phyloP scores from a whole-genome alignment of 2,329 filamentous ascomycete genomes.

The Sarocladium strictum region DNA sequence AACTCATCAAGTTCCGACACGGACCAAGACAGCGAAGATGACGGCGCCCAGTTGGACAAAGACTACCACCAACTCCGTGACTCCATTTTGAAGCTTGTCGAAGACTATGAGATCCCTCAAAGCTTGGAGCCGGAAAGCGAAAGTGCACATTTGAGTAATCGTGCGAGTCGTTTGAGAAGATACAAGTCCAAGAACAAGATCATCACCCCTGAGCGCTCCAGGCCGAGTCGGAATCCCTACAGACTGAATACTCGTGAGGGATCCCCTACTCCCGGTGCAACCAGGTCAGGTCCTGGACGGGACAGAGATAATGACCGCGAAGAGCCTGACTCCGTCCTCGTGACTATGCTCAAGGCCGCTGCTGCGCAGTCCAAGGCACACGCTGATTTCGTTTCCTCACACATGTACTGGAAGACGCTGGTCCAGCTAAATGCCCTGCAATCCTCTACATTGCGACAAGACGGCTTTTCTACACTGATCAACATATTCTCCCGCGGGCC shows the following conservation, averaged over 20 bases:
- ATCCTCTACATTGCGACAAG: slow-evolving; percentile 54
- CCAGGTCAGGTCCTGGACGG: not conserved
- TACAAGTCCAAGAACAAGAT: slow-evolving; percentile 56
- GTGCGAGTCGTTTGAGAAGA: slow-evolving; percentile 55
- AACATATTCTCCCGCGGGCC: slow-evolving; percentile 70
- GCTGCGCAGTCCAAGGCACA: slow-evolving; percentile 71
- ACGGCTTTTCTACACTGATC: slow-evolving; percentile 66
- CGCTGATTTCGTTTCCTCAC: slow-evolving; percentile 77
- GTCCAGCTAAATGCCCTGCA: slow-evolving; percentile 62
- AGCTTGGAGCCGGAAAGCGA: slow-evolving; percentile 54
- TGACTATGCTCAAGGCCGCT: slow-evolving; percentile 71
- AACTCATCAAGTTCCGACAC: slow-evolving; percentile 56
- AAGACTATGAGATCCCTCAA: slow-evolving; percentile 75
- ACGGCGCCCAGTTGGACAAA: slow-evolving; percentile 61
- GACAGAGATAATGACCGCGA: slow-evolving; percentile 18
- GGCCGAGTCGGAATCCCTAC: slow-evolving; percentile 55
- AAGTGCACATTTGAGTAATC: slow-evolving; percentile 64
- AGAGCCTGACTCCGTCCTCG: slow-evolving; percentile 49
- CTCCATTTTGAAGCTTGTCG: slow-evolving; percentile 72
- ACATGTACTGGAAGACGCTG: slow-evolving; percentile 79
- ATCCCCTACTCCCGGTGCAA: slow-evolving; percentile 8
- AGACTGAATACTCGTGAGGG: slow-evolving; percentile 27
- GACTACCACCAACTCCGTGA: slow-evolving; percentile 78
- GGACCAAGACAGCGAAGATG: slow-evolving; percentile 54
- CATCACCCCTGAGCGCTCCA: slow-evolving; percentile 43